A percentile compares a stretch with the other conserved stretches of the same genome.
Conservation (phyloP, 306 rosid genomes). For the Bauhinia variegata region DNA sequence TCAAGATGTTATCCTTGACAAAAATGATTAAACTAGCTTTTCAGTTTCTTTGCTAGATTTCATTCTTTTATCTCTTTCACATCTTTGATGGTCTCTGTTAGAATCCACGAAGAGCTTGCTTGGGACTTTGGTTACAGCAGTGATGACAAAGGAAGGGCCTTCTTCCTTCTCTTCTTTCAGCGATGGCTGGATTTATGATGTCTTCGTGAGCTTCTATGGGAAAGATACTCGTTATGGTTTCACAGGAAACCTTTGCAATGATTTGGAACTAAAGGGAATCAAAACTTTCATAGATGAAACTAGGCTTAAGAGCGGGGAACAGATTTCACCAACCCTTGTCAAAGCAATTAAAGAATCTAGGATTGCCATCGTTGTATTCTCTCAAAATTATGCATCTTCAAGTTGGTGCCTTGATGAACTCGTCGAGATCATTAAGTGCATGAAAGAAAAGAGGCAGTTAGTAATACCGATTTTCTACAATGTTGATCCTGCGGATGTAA, state of each 20-base stretch:
- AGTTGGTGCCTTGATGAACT: slow-evolving; percentile 37
- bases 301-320: slow-evolving; percentile 28
- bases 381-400: slow-evolving; percentile 36
- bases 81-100: neutral
- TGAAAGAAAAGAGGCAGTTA: slow-evolving; percentile 27
- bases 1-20: too few relatives aligned
- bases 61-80: slow-evolving; percentile 3
- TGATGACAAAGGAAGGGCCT: slow-evolving; percentile 5
- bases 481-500: slow-evolving; percentile 33
- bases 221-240: slow-evolving; percentile 30
- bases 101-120: neutral
- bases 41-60: neutral
- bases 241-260: slow-evolving; percentile 29
- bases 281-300: slow-evolving; percentile 32
- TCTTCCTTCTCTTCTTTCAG: slow-evolving; percentile 20
- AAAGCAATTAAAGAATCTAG: slow-evolving; percentile 36
- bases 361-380: slow-evolving; percentile 32
- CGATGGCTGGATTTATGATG: slow-evolving; percentile 38
- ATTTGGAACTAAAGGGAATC: slow-evolving; percentile 32
- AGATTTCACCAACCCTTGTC: slow-evolving; percentile 8
- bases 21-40: too few relatives aligned
- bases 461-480: slow-evolving; percentile 23
- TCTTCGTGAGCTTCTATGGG: slow-evolving; percentile 32
- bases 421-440: slow-evolving; percentile 29
- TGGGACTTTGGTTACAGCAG: neutral